Conservation (phyloP, 306 rosid species). For the Dalbergia cochinchinensis region DNA sequence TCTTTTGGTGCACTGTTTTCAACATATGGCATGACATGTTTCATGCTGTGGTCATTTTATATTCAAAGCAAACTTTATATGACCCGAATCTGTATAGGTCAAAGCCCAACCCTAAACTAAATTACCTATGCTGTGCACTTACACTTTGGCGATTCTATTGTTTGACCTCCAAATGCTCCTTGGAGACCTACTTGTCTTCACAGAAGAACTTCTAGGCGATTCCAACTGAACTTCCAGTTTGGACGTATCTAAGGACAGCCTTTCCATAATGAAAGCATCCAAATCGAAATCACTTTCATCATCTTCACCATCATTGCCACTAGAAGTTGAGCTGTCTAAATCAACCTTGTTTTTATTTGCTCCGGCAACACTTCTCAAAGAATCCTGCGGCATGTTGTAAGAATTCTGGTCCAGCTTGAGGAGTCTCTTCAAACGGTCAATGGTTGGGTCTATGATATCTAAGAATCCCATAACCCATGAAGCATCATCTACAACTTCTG, state of each 20-base stretch:
- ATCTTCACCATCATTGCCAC: conserved; percentile 29
- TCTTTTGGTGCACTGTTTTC: conserved; percentile 14
- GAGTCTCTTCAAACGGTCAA: conserved; percentile 79
- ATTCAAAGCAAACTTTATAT: conserved; percentile 31
- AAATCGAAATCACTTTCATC: conserved; percentile 66
- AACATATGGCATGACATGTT: conserved; percentile 38
- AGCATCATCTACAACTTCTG: conserved; percentile 96
- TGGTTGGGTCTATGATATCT: conserved; percentile 90
- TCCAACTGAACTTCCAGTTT: conserved; percentile 71
- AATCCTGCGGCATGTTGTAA: conserved; percentile 44
- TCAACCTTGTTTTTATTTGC: conserved; percentile 42
- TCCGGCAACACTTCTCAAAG: conserved; percentile 47
- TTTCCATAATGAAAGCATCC: conserved; percentile 72
- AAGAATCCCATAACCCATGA: conserved; percentile 94
- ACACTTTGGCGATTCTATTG: conserved; percentile 39
- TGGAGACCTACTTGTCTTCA: conserved; percentile 50
- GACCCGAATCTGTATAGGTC: conserved; percentile 35
- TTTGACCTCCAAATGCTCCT: conserved; percentile 62
- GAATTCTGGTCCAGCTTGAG: conserved; percentile 70
- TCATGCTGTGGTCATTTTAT: conserved; percentile 36
- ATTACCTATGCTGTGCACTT: conserved; percentile 25
- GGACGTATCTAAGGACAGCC: conserved; percentile 69
- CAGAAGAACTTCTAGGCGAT: conserved; percentile 44
- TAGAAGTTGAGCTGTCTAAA: conserved; percentile 42
- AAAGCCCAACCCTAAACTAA: conserved; percentile 46